A percentile compares a stretch with the other conserved stretches of the same genome.
Evolutionary conservation across 2,329 filamentous ascomycete species (phyloP).

Genomic region (Alternaria tenuissima): DNA sequence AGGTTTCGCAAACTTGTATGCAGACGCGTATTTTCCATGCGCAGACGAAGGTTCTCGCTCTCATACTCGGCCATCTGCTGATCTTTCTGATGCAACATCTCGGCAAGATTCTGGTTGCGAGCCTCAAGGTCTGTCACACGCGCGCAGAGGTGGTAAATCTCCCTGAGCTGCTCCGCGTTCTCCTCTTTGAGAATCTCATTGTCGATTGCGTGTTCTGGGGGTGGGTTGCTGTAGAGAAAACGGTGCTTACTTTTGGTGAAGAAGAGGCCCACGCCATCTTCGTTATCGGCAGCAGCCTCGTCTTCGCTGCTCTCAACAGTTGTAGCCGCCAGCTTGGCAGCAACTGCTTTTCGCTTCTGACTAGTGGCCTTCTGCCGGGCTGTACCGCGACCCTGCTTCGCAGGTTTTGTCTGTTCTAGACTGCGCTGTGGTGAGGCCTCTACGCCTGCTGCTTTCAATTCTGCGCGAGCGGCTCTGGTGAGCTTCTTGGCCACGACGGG

Average conservation of each 20-base stretch:
- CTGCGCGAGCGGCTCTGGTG: conserved; percentile 23
- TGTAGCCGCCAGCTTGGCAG: conserved; percentile 10
- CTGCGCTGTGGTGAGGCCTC: conserved; percentile 28
- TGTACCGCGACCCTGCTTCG: conserved; percentile 22
- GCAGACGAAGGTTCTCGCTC: conserved; percentile 7
- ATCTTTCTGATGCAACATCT: conserved; percentile 6
- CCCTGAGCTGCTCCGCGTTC: conserved; percentile 9
- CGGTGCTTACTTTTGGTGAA: conserved; percentile 30
- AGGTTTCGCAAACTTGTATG: conserved; percentile 4
- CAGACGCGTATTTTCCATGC: background rate
- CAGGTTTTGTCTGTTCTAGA: conserved; percentile 16
- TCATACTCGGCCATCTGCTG: conserved; percentile 8
- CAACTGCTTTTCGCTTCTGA: conserved; percentile 18
- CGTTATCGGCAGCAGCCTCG: conserved; percentile 23
- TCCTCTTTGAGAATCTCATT: conserved; percentile 2
- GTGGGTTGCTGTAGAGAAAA: conserved; percentile 6
- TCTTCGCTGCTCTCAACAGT: conserved; percentile 19
- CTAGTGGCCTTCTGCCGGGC: conserved; percentile 8
- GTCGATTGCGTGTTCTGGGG: background rate
- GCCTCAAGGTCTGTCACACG: conserved; percentile 12
- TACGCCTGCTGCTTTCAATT: conserved; percentile 18
- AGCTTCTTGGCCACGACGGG: conserved; percentile 19
- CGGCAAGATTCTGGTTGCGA: conserved; percentile 13
- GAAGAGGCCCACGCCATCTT: conserved; percentile 28
- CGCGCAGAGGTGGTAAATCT: conserved; percentile 19